These are phyloP conservation scores for Meyerozyma carpophila DNA, from an alignment of 1,139 yeast genomes.

Conservation along the genomic window DNA sequence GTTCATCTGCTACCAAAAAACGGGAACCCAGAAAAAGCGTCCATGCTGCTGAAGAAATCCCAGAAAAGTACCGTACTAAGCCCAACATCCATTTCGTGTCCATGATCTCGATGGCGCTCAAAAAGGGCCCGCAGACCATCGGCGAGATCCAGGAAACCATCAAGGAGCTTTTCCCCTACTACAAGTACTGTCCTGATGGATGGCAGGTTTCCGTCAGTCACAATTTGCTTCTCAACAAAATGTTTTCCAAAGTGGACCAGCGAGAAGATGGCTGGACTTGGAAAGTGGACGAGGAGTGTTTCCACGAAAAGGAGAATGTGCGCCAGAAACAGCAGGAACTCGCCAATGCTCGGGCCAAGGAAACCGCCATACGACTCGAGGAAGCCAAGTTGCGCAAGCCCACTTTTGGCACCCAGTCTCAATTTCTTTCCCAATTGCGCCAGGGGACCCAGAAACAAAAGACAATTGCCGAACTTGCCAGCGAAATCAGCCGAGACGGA, in stretches of 20 bases:
- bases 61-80: conserved; percentile 76
- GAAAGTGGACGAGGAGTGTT: conserved; percentile 82
- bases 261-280: conserved; percentile 71
- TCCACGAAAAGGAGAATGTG: conserved; percentile 73
- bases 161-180: conserved; percentile 84
- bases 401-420: conserved; percentile 15
- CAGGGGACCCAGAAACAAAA: conserved; percentile 28
- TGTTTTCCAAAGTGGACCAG: conserved; percentile 75
- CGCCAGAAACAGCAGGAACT: conserved; percentile 65
- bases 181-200: conserved; percentile 90
- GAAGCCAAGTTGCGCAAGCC: conserved; percentile 43
- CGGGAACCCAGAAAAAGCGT: conserved; percentile 46
- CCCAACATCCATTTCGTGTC: conserved; percentile 79
- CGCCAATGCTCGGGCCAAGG: conserved; percentile 53
- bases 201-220: conserved; percentile 96
- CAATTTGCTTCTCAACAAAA: conserved; percentile 77
- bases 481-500: conserved; percentile 45
- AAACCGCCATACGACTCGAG: conserved; percentile 49
- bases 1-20: conserved; percentile 16
- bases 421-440: conserved; percentile 19
- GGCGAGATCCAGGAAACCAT: conserved; percentile 84
- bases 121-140: conserved; percentile 66
- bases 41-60: conserved; percentile 72
- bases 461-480: conserved; percentile 52
- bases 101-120: conserved; percentile 72